Base-by-base conservation (phyloP, 495 filamentous ascomycete species). In the Penicillium longicatenatum region DNA sequence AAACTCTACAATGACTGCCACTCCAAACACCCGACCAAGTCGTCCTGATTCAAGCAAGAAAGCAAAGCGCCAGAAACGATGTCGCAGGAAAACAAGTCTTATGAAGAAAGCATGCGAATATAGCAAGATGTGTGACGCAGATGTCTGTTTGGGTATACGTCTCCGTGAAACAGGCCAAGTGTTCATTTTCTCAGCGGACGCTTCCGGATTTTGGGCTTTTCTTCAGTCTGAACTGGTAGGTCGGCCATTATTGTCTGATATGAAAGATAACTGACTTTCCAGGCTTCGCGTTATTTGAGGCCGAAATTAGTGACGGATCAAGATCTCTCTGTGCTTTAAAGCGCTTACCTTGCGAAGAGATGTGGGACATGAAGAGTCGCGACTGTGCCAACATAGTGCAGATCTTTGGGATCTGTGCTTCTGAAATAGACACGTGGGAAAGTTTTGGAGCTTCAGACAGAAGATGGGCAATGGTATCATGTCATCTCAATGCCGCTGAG, bases 1-100 rank as follows among this genome's bases (percentile, higher is more conserved):
- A 4, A 30, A 30, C 29, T 30, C 29, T 8, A 30, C 29, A 30
- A 30, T 30, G 29, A 30, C 29, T 30, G 8, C 29, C 29, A 30
- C 29, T 30, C 8, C 29, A 30, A 30, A 30, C 29, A 35, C 33
- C 11, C 33, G 33, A 14, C 6, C 33, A 8, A 35, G 33, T 14
- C 11, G 11, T 2, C 10, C 33, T 14, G 6, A 2, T 14, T 35
- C 33, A 10, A 35, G 11, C 2, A 65, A 51, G 37, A 72, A 49
- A 6, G 70, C 74, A 51, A 75, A 67, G 64, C 57, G 41, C 41
- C 19, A 43, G n/a, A 43, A 43, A 43, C 19, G 20, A 43, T 43
- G n/a, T 20, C 41, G 41, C 41, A 4, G 19, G 1, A 43, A 12
- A 43, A 4, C 41, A 43, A 43, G 41, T 20, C 19, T 43, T 3